Evolutionary conservation across 2,329 filamentous ascomycete genomes (phyloP).

Genomic region (Westerdykella aurantiaca): DNA sequence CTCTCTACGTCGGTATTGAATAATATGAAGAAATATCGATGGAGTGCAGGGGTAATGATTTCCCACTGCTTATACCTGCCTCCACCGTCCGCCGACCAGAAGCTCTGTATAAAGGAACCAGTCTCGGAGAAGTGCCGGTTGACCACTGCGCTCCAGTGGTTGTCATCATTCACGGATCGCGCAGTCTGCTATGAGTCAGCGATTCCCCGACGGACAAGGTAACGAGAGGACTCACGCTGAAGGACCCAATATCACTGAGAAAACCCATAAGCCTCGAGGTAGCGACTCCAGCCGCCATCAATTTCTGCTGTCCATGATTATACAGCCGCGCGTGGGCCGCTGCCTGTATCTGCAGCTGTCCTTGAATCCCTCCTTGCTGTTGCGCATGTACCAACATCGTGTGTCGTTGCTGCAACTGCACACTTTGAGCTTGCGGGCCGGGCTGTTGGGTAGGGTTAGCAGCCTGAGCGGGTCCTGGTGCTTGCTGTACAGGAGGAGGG

Average conservation of each 20-base stretch:
- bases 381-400: background rate
- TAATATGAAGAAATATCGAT: slow-evolving; percentile 84
- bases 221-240: slow-evolving; percentile 46
- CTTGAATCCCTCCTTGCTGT: slow-evolving; percentile 14
- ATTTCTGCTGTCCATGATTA: slow-evolving; percentile 14
- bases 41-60: slow-evolving; percentile 72
- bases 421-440: slow-evolving; percentile 28
- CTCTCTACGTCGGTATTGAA: slow-evolving; percentile 77
- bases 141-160: slow-evolving; percentile 77
- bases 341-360: slow-evolving; percentile 3
- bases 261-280: slow-evolving; percentile 52
- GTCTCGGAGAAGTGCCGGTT: slow-evolving; percentile 71
- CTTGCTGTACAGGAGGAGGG: slow-evolving; percentile 33
- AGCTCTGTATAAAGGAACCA: slow-evolving; percentile 69
- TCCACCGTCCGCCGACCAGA: slow-evolving; percentile 47
- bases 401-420: slow-evolving; percentile 13
- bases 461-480: slow-evolving; percentile 7
- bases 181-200: slow-evolving; percentile 39
- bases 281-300: slow-evolving; percentile 26
- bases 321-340: slow-evolving; percentile 4
- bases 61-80: slow-evolving; percentile 76
- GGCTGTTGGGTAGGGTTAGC: slow-evolving; percentile 23
- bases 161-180: slow-evolving; percentile 52
- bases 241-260: slow-evolving; percentile 51
- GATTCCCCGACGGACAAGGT: slow-evolving; percentile 33